phyloP scores from a whole-genome alignment of 805 yeast species.

The Nakazawaea ambrosiae region DNA sequence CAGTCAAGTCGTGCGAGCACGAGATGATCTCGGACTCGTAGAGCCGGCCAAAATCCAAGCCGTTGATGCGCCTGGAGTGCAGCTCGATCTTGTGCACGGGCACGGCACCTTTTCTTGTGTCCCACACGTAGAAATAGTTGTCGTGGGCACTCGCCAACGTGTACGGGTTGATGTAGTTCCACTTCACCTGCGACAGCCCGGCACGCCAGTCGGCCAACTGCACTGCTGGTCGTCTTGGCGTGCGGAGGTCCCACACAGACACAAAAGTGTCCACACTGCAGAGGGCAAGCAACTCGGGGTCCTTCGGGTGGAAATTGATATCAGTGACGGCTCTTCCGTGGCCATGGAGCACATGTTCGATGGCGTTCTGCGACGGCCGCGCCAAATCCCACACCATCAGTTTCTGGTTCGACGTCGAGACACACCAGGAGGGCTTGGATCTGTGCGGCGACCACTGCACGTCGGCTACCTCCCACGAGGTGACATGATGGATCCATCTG shows the following conservation, averaged over 20 bases:
- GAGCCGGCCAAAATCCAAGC: slow-evolving; percentile 72
- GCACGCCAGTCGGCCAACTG: slow-evolving; percentile 94
- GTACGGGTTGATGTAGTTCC: slow-evolving; percentile 75
- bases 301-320: slow-evolving; percentile 82
- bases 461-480: slow-evolving; percentile 98
- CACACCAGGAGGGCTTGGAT: slow-evolving; percentile 82
- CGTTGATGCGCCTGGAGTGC: slow-evolving; percentile 82
- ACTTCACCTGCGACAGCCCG: slow-evolving; percentile 90
- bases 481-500: slow-evolving; percentile 83
- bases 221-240: slow-evolving; percentile 65
- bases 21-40: slow-evolving; percentile 59
- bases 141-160: slow-evolving; percentile 86
- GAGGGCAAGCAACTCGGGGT: slow-evolving; percentile 85
- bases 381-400: slow-evolving; percentile 92
- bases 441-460: slow-evolving; percentile 97
- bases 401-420: slow-evolving; percentile 91
- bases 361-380: slow-evolving; percentile 55
- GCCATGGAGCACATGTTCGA: slow-evolving; percentile 80
- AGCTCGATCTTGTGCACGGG: slow-evolving; percentile 68
- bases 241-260: slow-evolving; percentile 85
- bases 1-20: slow-evolving; percentile 80
- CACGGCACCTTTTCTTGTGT: slow-evolving; percentile 68
- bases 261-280: slow-evolving; percentile 89
- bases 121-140: slow-evolving; percentile 80
- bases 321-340: slow-evolving; percentile 94